Evolutionary conservation across 2,329 filamentous ascomycete genomes (phyloP), one percentile per base, ranked within the genome.

Genomic region (Dactylellina drechsleri): DNA sequence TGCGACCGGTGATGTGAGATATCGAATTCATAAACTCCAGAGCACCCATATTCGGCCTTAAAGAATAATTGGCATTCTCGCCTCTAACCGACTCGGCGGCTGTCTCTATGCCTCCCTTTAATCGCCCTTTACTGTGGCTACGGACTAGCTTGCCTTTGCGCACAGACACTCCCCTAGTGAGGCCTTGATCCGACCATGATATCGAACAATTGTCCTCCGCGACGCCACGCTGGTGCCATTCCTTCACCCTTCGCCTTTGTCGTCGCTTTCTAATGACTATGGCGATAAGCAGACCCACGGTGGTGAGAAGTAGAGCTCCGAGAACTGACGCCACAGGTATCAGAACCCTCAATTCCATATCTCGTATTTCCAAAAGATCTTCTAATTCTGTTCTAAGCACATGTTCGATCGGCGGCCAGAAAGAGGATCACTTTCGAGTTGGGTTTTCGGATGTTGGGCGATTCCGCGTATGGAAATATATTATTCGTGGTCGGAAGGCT

Each of bases 281-380:
- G 8, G 54, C 18, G 10, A 65, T 54, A 4, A 71, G 52, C 1
- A 71, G 43, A 8, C 56, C 53, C 7, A 65, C 8, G n/a, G 66
- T 71, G 43, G 56, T 40, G 2, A 65, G 4, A 31, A 75, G 45
- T 18, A 75, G 52, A 40, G 65, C 52, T 5, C 71, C 71, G 16
- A 75, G 58, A 36, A 60, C 64, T 20, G 49, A 20, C 10, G 36
- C 64, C 15, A 59, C 54, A 7, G 71, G 71, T 23, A 75, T 68
- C 45, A 75, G 52, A 26, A 75, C 64, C 64, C 71, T 75, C 47
- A 75, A 53, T 52, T 75, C 71, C 71, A 75, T 75, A 53, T 74
- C 62, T 15, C 53, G 16, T 57, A 20, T 1, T 45, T 66, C 31
- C 50, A 59, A 2, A 23, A 28, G 20, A 7, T 50, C 2, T 49